Percentiles rank a stretch among this genome's conserved stretches.
Evolutionary conservation across 2,329 filamentous ascomycete genomes (phyloP).

Genomic region (Zopfia rhizophila): DNA sequence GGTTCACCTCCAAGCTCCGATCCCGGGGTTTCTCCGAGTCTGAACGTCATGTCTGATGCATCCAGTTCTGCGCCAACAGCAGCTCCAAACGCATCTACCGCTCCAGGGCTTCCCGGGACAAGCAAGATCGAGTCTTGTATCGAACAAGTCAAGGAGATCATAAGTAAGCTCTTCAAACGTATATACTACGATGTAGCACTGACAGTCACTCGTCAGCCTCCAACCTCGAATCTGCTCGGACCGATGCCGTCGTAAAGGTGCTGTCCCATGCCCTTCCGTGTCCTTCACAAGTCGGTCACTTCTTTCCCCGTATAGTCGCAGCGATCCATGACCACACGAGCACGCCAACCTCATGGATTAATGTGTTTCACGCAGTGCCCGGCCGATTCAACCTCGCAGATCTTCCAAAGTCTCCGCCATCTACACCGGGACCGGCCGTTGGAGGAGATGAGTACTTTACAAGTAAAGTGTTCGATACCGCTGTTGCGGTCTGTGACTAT

Average conservation of each 20-base stretch:
- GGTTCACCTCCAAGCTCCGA: conserved; percentile 55
- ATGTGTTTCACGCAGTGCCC: conserved; percentile 71
- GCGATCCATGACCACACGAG: conserved; percentile 65
- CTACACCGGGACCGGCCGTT: conserved; percentile 63
- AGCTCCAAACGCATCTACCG: conserved; percentile 36
- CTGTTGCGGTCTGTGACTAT: conserved; percentile 68
- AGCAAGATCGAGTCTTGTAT: conserved; percentile 44
- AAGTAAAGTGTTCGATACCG: conserved; percentile 69
- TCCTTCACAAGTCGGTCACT: conserved; percentile 60
- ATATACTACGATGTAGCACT: conserved; percentile 1
- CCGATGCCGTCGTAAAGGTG: conserved; percentile 63
- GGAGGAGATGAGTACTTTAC: conserved; percentile 71
- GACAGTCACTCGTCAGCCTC: conserved; percentile 37
- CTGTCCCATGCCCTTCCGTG: conserved; percentile 70
- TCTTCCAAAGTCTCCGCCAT: conserved; percentile 70
- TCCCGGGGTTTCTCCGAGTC: conserved; percentile 43
- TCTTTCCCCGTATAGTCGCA: conserved; percentile 66
- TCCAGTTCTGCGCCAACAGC: conserved; percentile 33
- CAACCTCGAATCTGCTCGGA: conserved; percentile 43
- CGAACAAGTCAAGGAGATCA: conserved; percentile 39
- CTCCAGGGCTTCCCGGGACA: conserved; percentile 31
- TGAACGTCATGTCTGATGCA: conserved; percentile 27
- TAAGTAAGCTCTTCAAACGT: conserved; percentile 39
- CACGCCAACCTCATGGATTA: conserved; percentile 68
- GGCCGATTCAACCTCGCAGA: conserved; percentile 70